Evolutionary conservation across 371 early-diverging fungal genomes (phyloP).

Genomic region (Rhizopus stolonifer): DNA sequence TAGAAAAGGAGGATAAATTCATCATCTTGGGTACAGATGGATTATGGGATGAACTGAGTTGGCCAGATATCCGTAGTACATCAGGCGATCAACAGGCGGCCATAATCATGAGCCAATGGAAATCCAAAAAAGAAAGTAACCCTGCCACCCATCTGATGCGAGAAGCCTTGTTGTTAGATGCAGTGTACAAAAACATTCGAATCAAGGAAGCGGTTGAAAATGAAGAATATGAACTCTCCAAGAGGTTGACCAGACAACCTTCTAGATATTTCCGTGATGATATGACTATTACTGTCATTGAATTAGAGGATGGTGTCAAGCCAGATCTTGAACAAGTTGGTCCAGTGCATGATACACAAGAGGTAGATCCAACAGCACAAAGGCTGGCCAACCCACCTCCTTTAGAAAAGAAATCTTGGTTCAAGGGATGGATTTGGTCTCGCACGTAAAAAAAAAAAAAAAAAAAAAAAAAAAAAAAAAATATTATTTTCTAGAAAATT

Average conservation of each 20-base stretch:
- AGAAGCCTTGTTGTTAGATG: slow-evolving; percentile 61
- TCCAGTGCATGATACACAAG: slow-evolving; percentile 26
- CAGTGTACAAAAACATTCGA: slow-evolving; percentile 41
- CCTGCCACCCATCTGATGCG: slow-evolving; percentile 87
- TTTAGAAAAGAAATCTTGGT: slow-evolving; percentile 26
- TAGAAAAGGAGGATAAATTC: slow-evolving; percentile 71
- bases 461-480: slow-evolving; percentile 2
- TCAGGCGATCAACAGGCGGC: slow-evolving; percentile 45
- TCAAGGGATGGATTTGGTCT: slow-evolving; percentile 42
- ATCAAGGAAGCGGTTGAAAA: slow-evolving; percentile 28
- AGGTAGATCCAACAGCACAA: slow-evolving; percentile 27
- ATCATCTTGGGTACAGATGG: slow-evolving; percentile 94
- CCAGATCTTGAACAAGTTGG: slow-evolving; percentile 21
- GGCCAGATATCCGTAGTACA: slow-evolving; percentile 61
- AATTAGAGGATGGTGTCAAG: slow-evolving; percentile 44
- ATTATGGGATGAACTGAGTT: slow-evolving; percentile 84
- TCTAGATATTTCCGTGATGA: slow-evolving; percentile 89
- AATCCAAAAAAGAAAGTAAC: slow-evolving; percentile 55
- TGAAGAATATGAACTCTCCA: slow-evolving; percentile 38
- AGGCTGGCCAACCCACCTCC: slow-evolving; percentile 23
- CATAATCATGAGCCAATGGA: slow-evolving; percentile 33
- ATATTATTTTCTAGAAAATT: too few species aligned
- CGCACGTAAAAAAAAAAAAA: too few species aligned
- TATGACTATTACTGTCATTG: slow-evolving; percentile 88
- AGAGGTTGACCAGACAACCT: slow-evolving; percentile 41